Evolutionary conservation across 164 flowering plant genomes (phyloP), one percentile per base, ranked within the genome.

Genomic region (Tinospora cordifolia): DNA sequence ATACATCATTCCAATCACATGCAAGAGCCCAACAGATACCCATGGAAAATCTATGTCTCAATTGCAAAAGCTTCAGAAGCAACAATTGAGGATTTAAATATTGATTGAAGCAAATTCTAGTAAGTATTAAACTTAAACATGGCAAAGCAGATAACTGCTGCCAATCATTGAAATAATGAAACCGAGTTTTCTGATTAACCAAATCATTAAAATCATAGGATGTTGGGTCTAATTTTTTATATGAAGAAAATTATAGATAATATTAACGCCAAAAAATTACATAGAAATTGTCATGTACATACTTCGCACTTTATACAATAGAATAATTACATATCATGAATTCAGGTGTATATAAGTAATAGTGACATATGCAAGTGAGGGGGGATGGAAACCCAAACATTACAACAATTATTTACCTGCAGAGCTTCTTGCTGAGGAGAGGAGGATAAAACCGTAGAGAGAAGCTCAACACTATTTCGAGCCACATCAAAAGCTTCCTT

Each of bases 401-500:
- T 49, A 36, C 15, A 26, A 64, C 2, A 68, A 69, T 70, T n/a
- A 57, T 60, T 68, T 83, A 93, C 98, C 97, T 89, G 25, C 41
- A 90, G 69, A 75, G 73, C 91, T 83, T 94, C 99, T 81, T 94
- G 91, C 46, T 88, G 92, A 0, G 95, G 95, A 54, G 97, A 94
- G 46, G 99, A 94, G 65, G 99, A 84, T 73, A 90, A 80, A 72
- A 94, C 97, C 14, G 99, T 88, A 21, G 89, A 73, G 39, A 94
- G 90, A 83, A 94, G 97, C 60, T 94, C 99, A 69, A 94, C 81
- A 69, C 97, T 88, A 81, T 94, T 94, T 62, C 88, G 85, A 68
- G 99, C 96, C 62, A 94, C 91, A 76, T 92, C 93, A 84, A 94
- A 94, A 63, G 89, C 93, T 81, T 91, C 97, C 86, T 94, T 94